phyloP scores from a whole-genome alignment of 2,329 filamentous ascomycete genomes.

The Pleochaeta shiraiana region DNA sequence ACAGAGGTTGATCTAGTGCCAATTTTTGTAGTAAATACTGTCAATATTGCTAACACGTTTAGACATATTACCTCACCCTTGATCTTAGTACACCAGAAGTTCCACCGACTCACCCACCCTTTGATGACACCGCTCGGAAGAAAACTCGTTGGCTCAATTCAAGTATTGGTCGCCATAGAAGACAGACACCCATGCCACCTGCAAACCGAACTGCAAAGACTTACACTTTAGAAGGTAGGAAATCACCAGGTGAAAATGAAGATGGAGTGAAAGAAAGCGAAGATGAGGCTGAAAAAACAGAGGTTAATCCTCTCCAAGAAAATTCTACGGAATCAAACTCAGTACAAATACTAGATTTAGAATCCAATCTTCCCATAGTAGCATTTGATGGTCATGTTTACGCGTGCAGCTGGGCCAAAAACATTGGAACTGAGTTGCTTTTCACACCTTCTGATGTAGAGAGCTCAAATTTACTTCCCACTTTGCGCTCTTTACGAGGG shows the following conservation, averaged over 20 bases:
- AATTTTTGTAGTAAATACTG: not conserved
- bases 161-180: conserved; percentile 9
- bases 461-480: conserved; percentile 21
- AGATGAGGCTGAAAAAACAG: not conserved
- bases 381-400: conserved; percentile 63
- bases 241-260: conserved; percentile 2
- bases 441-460: conserved; percentile 31
- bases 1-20: conserved; percentile 28
- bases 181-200: conserved; percentile 4
- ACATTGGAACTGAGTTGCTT: conserved; percentile 67
- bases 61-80: conserved; percentile 43
- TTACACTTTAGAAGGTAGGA: conserved; percentile 4
- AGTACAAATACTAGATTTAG: conserved; percentile 68
- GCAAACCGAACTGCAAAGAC: conserved; percentile 5
- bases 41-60: conserved; percentile 6
- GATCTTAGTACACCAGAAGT: conserved; percentile 29
- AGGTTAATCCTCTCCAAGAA: not conserved
- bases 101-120: conserved; percentile 8
- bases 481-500: conserved; percentile 28
- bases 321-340: conserved; percentile 15
- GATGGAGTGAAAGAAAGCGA: conserved; percentile 6
- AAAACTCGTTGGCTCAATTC: conserved; percentile 12
- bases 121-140: conserved; percentile 4
- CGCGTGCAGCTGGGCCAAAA: conserved; percentile 59
- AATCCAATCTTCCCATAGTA: conserved; percentile 53